Base-by-base conservation (phyloP, 352 stramenopile genomes). In the Phytophthora rubi region DNA sequence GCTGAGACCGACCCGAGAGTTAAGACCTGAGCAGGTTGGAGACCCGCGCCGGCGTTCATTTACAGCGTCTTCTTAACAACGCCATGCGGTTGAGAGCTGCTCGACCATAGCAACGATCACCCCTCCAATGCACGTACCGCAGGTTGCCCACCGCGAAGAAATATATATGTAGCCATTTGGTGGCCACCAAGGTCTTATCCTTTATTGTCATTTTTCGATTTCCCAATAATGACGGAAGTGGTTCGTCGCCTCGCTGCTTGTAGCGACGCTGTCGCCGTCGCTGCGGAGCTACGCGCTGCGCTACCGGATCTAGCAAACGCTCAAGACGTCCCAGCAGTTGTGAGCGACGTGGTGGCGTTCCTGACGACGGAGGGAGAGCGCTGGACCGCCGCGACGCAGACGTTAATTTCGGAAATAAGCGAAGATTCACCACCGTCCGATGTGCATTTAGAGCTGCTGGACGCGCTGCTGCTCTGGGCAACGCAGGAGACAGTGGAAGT, bases 321-420 rank as follows among this genome's bases (percentile, higher is more conserved):
- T 8, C 21, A 69, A 63, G 62, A 71, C 16, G 21, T 9, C 3
- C 15, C 62, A 59, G 54, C 53, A 61, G 55, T 51, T 21, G 7
- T 79, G 26, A 21, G 63, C 48, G 62, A 76, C 2, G 37, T 68
- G 7, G 62, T 59, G 55, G 45, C 37, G 9, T 71, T 79, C 26
- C n/a, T 79, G 37, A 65, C 55, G n/a, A 54, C 48, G 30, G 53
- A 58, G 26, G 45, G 71, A 13, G 54, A 67, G 68, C 68, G 42
- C 48, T 74, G 68, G 53, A 48, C n/a, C 8, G 4, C 26, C 6
- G 54, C 39, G 6, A 53, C 32, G 10, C 42, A 59, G 13, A 58
- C 44, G 7, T 45, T 76, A 26, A 47, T 76, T 70, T 76, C 68
- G 72, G 45, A 76, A 21, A 62, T 74, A 68, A 74, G 52, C 28